Percentiles rank a stretch among this genome's conserved stretches.
phyloP scores from a whole-genome alignment of 352 stramenopile genomes.

The Globisporangium radiosum region DNA sequence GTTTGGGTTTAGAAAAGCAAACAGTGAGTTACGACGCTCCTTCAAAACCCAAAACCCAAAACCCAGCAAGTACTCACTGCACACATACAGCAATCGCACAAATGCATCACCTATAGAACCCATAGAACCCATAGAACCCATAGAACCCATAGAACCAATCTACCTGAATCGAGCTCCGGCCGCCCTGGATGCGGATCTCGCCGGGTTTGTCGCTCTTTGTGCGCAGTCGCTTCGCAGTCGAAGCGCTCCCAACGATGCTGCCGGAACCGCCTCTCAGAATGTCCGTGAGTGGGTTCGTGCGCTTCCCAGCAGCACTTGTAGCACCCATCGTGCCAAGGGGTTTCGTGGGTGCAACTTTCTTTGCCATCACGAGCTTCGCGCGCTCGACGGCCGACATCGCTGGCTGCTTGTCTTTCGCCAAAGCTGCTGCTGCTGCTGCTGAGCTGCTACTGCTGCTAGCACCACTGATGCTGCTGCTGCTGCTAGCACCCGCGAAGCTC shows the following conservation, averaged over 20 bases:
- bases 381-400: conserved; percentile 59
- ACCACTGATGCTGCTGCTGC: not conserved
- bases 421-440: conserved; percentile 8
- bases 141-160: no score
- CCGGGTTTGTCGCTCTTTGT: conserved; percentile 68
- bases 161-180: conserved; percentile 62
- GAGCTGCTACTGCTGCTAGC: not conserved
- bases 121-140: no score
- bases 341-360: conserved; percentile 31
- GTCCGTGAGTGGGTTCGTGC: conserved; percentile 68
- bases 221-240: conserved; percentile 53
- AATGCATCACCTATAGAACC: no score
- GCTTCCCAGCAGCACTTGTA: conserved; percentile 39
- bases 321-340: not conserved
- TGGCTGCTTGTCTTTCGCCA: conserved; percentile 7
- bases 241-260: conserved; percentile 55
- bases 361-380: conserved; percentile 73
- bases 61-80: no score
- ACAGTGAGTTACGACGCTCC: not conserved
- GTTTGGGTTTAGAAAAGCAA: no score
- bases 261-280: conserved; percentile 65
- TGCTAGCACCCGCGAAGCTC: not conserved
- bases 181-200: conserved; percentile 72
- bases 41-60: not conserved
- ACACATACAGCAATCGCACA: no score